A percentile compares a stretch with the other conserved stretches of the same genome.
Evolutionary conservation across 2,329 filamentous ascomycete genomes (phyloP).

Genomic region (Fusarium subtropicale): DNA sequence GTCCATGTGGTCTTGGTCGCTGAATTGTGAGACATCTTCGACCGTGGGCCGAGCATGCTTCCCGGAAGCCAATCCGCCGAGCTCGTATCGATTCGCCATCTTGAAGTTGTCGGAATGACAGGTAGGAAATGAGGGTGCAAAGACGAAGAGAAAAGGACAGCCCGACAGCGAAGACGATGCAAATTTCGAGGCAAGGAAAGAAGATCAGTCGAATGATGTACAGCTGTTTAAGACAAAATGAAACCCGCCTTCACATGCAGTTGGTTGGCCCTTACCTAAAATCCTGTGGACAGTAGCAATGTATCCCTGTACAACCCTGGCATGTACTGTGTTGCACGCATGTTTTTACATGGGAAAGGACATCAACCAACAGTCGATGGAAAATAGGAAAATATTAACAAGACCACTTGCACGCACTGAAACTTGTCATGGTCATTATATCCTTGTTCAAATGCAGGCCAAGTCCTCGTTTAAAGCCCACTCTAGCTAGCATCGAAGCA

Average conservation of each 20-base stretch:
- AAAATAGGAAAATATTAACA: neutral
- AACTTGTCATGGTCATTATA: neutral
- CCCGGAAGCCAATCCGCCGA: conserved; percentile 3
- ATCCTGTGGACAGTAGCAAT: conserved; percentile 1
- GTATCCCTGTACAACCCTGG: neutral
- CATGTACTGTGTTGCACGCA: neutral
- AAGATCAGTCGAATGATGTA: neutral
- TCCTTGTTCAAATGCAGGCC: neutral
- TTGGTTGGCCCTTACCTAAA: neutral
- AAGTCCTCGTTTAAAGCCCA: neutral
- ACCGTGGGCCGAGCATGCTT: conserved; percentile 24
- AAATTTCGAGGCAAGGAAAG: neutral
- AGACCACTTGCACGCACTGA: neutral
- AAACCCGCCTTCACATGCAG: neutral
- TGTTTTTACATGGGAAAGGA: neutral
- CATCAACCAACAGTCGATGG: neutral
- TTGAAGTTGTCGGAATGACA: neutral
- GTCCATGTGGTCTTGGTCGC: conserved; percentile 40
- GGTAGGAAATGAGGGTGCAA: neutral
- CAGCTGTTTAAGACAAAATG: neutral
- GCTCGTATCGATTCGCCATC: conserved; percentile 16
- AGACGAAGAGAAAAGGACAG: neutral
- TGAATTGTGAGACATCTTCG: conserved; percentile 1
- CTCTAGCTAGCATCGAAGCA: neutral
- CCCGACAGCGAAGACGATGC: rapidly evolving